Base-by-base conservation (phyloP, 2,329 filamentous ascomycete species). In the Gaeumannomyces sp. region DNA sequence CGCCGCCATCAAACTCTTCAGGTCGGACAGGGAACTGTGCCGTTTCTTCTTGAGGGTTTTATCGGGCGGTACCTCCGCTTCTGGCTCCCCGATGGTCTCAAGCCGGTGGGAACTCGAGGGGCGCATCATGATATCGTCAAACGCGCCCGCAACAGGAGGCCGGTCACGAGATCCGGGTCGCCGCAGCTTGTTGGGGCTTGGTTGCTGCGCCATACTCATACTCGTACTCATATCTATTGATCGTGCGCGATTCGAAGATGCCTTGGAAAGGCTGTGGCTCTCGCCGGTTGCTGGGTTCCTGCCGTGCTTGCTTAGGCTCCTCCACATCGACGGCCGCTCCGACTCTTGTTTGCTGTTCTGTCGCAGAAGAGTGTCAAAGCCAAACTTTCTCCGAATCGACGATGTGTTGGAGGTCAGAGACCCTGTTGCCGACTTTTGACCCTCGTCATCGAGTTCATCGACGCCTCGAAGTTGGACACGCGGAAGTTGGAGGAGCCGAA, bases 11-110 rank as follows among this genome's bases (percentile, higher is more conserved):
- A 91, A 79, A 25, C 68, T 70, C 69, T 75, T 90, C 61, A 98
- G 81, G 74, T 98, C 94, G 5, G 93, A 97, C 58, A 98, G 79
- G 31, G 93, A 97, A 77, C 93, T 97, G 73, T 94, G 88, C 64
- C 94, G 85, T 79, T 96, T 97, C 78, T 89, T 93, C 73, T 85
- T 88, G 59, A 80, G 77, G n/a, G 74, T 74, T 69, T 79, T 82
- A 7, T 68, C 68, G 1, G 73, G 66, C 38, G 70, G 67, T 4
- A 73, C 68, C 11, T 71, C 81, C 22, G 75, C 76, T 0, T 80
- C 79, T 1, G 85, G 85, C 71, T 87, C 85, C 22, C 84, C 84
- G 62, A 87, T 87, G 0, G 85, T 87, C 71, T 85, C 83, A 1
- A 87, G 76, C 38, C 86, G 78, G 61, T 79, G 77, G 6, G 68